These are phyloP conservation scores for Francoa sonchifolia DNA, from an alignment of 441 rosid genomes.

Conservation along the genomic window DNA sequence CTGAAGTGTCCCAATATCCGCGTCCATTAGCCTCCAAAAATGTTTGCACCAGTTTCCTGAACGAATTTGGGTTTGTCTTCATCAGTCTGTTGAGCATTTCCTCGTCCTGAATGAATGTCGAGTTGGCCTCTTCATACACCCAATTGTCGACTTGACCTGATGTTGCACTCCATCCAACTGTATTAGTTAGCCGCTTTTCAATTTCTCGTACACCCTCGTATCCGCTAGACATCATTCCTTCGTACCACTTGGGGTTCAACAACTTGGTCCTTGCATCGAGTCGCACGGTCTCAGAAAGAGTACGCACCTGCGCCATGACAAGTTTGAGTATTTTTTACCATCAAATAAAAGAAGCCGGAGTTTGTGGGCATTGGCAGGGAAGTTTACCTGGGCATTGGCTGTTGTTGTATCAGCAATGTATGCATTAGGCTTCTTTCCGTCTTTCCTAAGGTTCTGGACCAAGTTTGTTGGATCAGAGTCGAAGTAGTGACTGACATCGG, in stretches of 20 bases:
- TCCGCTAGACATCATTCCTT: conserved; percentile 94
- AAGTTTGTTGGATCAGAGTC: conserved; percentile 94
- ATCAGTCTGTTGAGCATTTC: conserved; percentile 82
- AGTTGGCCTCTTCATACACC: conserved; percentile 94
- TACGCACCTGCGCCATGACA: conserved; percentile 46
- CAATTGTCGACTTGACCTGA: conserved; percentile 98
- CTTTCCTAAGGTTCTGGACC: conserved; percentile 85
- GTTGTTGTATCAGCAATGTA: conserved; percentile 96
- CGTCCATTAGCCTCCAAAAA: conserved; percentile 97
- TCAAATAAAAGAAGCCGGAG: too few species aligned
- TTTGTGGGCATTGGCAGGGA: too few species aligned
- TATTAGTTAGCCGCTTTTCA: conserved; percentile 86
- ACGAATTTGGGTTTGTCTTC: conserved; percentile 81
- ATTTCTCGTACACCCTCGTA: conserved; percentile 97
- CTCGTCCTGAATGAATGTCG: conserved; percentile 89
- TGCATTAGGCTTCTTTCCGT: conserved; percentile 81
- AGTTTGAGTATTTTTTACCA: conserved; percentile 11
- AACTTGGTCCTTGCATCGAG: conserved; percentile 89
- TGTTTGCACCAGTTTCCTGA: conserved; percentile 87
- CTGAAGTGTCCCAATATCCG: conserved; percentile 91
- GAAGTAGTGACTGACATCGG: conserved; percentile 96
- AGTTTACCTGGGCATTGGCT: conserved; percentile 80
- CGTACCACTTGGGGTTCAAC: conserved; percentile 96
- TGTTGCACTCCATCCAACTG: conserved; percentile 99
- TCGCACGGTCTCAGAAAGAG: conserved; percentile 78